Evolutionary conservation across 495 filamentous ascomycete genomes (phyloP), one percentile per base, ranked within the genome.

Genomic region (Polyplosphaeria fusca): DNA sequence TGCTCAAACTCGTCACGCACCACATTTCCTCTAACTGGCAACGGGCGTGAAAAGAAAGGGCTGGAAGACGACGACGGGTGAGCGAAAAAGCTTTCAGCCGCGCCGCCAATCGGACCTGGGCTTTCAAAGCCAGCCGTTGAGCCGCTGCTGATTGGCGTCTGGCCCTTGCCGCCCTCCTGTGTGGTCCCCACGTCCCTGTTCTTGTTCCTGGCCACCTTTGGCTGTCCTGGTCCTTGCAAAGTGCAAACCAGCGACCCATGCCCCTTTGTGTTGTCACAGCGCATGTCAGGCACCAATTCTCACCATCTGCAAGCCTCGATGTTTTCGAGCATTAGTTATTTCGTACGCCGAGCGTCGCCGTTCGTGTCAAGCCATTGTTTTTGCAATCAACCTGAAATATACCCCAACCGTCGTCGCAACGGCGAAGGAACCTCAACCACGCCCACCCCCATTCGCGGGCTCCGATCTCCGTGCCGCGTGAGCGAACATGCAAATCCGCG

Each of bases 271-370:
- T 42, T 52, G 60, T 46, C 54, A 58, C 47, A 48, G 47, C 38
- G 25, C 54, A 56, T 53, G 58, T 40, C 58, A 61, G 58, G 52
- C 58, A 61, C 52, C 58, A 45, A 7, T 32, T 39, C 47, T 24
- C 13, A 4, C 14, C n/a, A 13, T 19, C 32, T 37, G 47, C 47
- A 46, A 47, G 47, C 53, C 47, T 53, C 41, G 20, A 18, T n/a
- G 13, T 18, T 26, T 24, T 13, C 27, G 28, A 27, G 43, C n/a
- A n/a, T n/a, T n/a, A n/a, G n/a, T n/a, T n/a, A n/a, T n/a, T n/a
- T n/a, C n/a, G n/a, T n/a, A n/a, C n/a, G n/a, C n/a, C n/a, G n/a
- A n/a, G n/a, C n/a, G n/a, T n/a, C n/a, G n/a, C n/a, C n/a, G n/a
- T n/a, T n/a, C n/a, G n/a, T n/a, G n/a, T n/a, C n/a, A n/a, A n/a